Percentiles rank a stretch among this genome's conserved stretches.
Conservation (phyloP, 2,329 filamentous ascomycete genomes). For the Sporothrix schenckii region DNA sequence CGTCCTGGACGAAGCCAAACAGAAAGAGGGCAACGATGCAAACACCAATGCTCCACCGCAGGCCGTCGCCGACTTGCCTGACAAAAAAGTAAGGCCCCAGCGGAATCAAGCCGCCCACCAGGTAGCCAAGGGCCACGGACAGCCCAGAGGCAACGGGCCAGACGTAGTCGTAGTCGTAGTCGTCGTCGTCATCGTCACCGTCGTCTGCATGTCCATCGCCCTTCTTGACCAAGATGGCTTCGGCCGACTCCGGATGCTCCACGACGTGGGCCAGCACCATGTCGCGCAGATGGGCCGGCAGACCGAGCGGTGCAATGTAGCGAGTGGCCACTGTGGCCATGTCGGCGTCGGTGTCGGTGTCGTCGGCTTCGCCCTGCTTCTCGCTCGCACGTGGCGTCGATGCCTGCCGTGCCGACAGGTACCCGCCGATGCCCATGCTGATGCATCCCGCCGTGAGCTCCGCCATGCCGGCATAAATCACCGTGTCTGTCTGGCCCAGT, state of each 20-base stretch:
- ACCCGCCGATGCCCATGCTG: conserved; percentile 75
- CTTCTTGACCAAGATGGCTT: conserved; percentile 5
- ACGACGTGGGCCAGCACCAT: conserved; percentile 34
- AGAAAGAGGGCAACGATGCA: conserved; percentile 41
- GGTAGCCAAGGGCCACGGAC: conserved; percentile 41
- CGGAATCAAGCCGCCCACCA: conserved; percentile 41
- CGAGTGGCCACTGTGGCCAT: background rate
- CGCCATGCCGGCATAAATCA: conserved; percentile 69
- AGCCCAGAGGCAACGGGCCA: conserved; percentile 39
- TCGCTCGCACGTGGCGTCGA: conserved; percentile 3
- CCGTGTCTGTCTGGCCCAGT: conserved; percentile 62
- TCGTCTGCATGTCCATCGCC: background rate
- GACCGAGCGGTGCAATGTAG: conserved; percentile 37
- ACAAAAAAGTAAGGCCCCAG: conserved; percentile 43
- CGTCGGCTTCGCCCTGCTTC: too few relatives aligned
- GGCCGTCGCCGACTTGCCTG: conserved; percentile 39
- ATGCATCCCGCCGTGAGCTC: conserved; percentile 73
- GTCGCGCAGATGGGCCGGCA: conserved; percentile 35
- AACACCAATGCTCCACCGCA: conserved; percentile 42
- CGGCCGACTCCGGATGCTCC: conserved; percentile 21
- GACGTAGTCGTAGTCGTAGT: conserved; percentile 24
- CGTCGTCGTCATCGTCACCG: background rate
- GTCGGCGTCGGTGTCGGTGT: too few relatives aligned
- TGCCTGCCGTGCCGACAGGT: conserved; percentile 57
- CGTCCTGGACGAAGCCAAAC: conserved; percentile 41